A percentile compares a stretch with the other conserved stretches of the same genome.
These are phyloP conservation scores for Phytophthora macrochlamydospora DNA, from an alignment of 352 stramenopile species.

Conservation along the genomic window DNA sequence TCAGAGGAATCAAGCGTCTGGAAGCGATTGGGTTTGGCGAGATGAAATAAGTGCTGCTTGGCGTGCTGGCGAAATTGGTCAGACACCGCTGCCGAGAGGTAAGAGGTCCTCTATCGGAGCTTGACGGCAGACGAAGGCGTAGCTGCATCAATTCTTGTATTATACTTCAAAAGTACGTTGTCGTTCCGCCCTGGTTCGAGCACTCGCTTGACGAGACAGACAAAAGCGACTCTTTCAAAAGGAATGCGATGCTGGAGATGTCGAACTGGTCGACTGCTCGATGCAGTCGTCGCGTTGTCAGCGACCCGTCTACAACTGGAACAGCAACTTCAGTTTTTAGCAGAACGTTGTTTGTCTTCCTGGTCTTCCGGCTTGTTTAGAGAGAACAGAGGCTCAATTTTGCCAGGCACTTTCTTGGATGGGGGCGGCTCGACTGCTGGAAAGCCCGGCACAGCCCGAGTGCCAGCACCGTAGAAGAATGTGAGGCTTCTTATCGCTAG, in stretches of 20 bases:
- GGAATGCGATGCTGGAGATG: slow-evolving; percentile 22
- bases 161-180: too few species aligned
- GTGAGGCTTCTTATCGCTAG: not conserved
- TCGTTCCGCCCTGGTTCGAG: too few species aligned
- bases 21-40: slow-evolving; percentile 10
- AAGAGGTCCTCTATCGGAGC: too few species aligned
- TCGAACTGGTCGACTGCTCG: slow-evolving; percentile 14
- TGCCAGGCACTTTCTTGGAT: not conserved
- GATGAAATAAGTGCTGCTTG: not conserved
- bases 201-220: too few species aligned
- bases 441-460: not conserved
- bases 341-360: slow-evolving; percentile 1
- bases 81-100: too few species aligned
- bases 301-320: slow-evolving; percentile 3
- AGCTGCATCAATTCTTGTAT: too few species aligned
- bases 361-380: not conserved
- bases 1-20: slow-evolving; percentile 5
- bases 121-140: too few species aligned
- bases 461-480: slow-evolving; percentile 2
- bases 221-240: not conserved
- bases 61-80: too few species aligned
- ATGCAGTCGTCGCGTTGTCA: slow-evolving; percentile 18
- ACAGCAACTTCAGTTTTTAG: slow-evolving; percentile 32
- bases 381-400: slow-evolving; percentile 19
- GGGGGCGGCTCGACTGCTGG: slow-evolving; percentile 1